Evolutionary conservation across 2,329 filamentous ascomycete genomes (phyloP), one percentile per base, ranked within the genome.

Genomic region (Xylariaceae sp.): DNA sequence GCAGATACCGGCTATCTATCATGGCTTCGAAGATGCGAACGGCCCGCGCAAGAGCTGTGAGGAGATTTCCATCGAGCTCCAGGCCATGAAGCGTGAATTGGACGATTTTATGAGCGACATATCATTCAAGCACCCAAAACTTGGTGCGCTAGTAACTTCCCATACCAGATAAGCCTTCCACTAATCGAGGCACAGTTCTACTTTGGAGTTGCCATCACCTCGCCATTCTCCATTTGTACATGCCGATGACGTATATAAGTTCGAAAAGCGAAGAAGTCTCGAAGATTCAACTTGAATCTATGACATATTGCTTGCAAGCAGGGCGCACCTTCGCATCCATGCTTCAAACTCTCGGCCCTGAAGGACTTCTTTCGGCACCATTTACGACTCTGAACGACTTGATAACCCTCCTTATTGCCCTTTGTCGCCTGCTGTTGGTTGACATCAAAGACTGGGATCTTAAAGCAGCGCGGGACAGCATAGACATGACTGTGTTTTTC

Each of bases 231-330:
- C 54, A 57, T 11, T 33, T 59, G 15, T 71, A 73, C 53, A 63
- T 73, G 31, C 70, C 71, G 1, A 70, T 69, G 7, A 69, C 69
- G 5, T 60, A 58, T 36, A 55, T 65, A 54, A 43, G 56, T 15
- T 56, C 64, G 6, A 55, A 61, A 2, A 58, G 57, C 18, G 58
- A 60, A 39, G 41, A 39, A 18, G 27, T 44, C 12, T 50, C 54
- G 4, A 48, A 48, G 11, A 40, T 58, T 22, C 61, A 63, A 30
- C 39, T 55, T 1, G 62, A 68, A 45, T 67, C 66, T 39, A 62
- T 74, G 44, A 55, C 61, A 10, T 64, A 67, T 49, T 69, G 69
- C 50, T 56, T 73, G 9, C 50, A 63, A 19, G 66, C 70, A 36
- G 64, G 65, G 12, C 59, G 55, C 38, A 58, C 61, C 5, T 73